A percentile compares a stretch with the other conserved stretches of the same genome.
phyloP scores from a whole-genome alignment of 768 basidiomycete genomes.

The Rhodotorula diobovata region DNA sequence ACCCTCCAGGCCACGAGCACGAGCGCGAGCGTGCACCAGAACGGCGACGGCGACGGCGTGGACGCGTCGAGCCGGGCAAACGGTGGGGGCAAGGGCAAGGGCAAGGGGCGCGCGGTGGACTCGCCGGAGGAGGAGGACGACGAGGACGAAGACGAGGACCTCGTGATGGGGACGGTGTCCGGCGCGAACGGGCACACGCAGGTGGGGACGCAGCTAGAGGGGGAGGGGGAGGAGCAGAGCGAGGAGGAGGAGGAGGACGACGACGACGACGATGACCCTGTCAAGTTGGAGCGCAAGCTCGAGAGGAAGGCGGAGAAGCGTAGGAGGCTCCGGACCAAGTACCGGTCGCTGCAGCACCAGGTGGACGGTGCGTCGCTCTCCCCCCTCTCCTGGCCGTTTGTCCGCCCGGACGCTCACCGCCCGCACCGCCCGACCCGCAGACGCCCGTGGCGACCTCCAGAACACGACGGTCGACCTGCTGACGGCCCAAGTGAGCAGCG shows the following conservation, averaged over 20 bases:
- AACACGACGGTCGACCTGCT: constrained; percentile 39
- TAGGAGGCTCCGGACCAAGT: constrained; percentile 50
- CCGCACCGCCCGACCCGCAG: constrained; percentile 46
- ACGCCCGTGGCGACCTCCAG: constrained; percentile 50
- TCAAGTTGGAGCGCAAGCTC: constrained; percentile 9
- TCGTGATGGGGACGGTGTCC: too few species aligned
- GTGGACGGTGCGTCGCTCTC: constrained; percentile 57
- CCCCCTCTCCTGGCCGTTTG: too few species aligned
- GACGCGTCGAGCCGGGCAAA: neutral
- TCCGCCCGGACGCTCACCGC: neutral
- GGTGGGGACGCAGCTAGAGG: neutral
- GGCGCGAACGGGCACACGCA: too few species aligned
- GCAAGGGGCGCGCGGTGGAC: neutral
- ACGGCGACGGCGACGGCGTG: neutral
- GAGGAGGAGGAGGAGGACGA: constrained; percentile 13
- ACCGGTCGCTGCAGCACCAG: constrained; percentile 61
- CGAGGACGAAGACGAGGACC: neutral
- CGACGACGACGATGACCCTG: neutral
- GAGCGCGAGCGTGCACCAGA: neutral
- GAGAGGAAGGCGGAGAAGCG: constrained; percentile 17
- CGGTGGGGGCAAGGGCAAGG: neutral
- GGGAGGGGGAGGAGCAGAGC: neutral
- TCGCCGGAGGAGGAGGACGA: neutral
- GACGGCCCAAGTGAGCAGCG: constrained; percentile 19
- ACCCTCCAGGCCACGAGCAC: neutral